Evolutionary conservation across 2,329 filamentous ascomycete species (phyloP).

Genomic region (Ophiostoma sp.): DNA sequence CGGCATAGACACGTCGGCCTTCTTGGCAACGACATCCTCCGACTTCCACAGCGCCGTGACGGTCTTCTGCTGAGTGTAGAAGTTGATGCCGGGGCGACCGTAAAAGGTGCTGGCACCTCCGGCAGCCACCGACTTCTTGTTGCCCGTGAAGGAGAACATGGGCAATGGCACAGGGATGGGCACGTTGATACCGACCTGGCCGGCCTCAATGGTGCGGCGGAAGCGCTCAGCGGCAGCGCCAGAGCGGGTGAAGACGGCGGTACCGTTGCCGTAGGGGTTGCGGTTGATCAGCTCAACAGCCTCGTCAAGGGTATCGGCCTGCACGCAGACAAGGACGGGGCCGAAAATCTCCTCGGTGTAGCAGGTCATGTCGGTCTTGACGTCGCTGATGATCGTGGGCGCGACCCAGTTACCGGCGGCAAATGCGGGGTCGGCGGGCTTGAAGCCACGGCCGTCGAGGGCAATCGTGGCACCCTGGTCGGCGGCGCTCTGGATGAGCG

Average conservation of each 20-base stretch:
- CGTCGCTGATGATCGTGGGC: conserved; percentile 76
- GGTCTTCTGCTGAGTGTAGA: conserved; percentile 97
- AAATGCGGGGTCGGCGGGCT: conserved; percentile 60
- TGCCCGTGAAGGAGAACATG: conserved; percentile 67
- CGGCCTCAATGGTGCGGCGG: conserved; percentile 74
- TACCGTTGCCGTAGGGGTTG: conserved; percentile 83
- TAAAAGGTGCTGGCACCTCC: conserved; percentile 94
- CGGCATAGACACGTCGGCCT: conserved; percentile 89
- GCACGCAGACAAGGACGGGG: conserved; percentile 76
- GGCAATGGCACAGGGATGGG: conserved; percentile 67
- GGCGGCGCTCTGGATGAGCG: conserved; percentile 68
- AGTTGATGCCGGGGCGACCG: conserved; percentile 82
- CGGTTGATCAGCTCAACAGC: conserved; percentile 75
- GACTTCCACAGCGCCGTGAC: conserved; percentile 87
- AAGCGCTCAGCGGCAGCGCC: conserved; percentile 72
- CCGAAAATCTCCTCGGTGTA: conserved; percentile 84
- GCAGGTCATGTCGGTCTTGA: conserved; percentile 74
- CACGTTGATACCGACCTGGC: conserved; percentile 81
- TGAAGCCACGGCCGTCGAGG: conserved; percentile 69
- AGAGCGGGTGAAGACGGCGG: conserved; percentile 77
- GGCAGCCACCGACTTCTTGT: conserved; percentile 87
- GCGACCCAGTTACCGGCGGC: conserved; percentile 80
- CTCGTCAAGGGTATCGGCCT: conserved; percentile 70
- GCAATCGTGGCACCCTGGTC: conserved; percentile 74
- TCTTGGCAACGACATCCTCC: conserved; percentile 76